phyloP scores from a whole-genome alignment of 495 filamentous ascomycete species.

The Immersiella caudata region DNA sequence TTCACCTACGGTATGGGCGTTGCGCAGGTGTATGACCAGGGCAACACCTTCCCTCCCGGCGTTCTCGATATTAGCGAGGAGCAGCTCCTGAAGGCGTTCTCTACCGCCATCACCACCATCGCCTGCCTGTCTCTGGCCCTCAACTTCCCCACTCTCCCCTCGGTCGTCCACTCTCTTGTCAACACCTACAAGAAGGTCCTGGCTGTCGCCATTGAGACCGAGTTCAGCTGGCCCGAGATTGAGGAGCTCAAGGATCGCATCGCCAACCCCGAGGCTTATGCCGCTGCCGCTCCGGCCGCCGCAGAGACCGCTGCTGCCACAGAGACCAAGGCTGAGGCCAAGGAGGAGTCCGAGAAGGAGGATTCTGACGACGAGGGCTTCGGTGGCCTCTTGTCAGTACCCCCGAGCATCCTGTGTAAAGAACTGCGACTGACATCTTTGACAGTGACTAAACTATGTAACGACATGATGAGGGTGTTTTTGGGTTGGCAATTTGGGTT shows the following conservation, averaged over 20 bases:
- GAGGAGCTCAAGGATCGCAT: conserved; percentile 98
- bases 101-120: conserved; percentile 81
- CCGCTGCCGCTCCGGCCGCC: conserved; percentile 72
- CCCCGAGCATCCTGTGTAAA: not conserved
- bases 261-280: conserved; percentile 96
- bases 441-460: conserved; percentile 47
- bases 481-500: conserved; percentile 42
- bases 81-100: conserved; percentile 85
- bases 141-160: conserved; percentile 95
- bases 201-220: conserved; percentile 86
- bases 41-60: conserved; percentile 79
- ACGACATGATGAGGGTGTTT: conserved; percentile 37
- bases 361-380: conserved; percentile 63
- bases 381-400: conserved; percentile 70
- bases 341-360: conserved; percentile 65
- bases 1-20: conserved; percentile 99
- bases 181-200: conserved; percentile 98
- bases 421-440: conserved; percentile 27
- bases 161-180: conserved; percentile 90
- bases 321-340: conserved; percentile 60
- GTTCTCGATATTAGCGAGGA: conserved; percentile 93
- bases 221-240: conserved; percentile 94
- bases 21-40: conserved; percentile 91
- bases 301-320: conserved; percentile 56
- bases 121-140: conserved; percentile 85